Conservation (phyloP, 495 filamentous ascomycete genomes). For the Cetradonia linearis region DNA sequence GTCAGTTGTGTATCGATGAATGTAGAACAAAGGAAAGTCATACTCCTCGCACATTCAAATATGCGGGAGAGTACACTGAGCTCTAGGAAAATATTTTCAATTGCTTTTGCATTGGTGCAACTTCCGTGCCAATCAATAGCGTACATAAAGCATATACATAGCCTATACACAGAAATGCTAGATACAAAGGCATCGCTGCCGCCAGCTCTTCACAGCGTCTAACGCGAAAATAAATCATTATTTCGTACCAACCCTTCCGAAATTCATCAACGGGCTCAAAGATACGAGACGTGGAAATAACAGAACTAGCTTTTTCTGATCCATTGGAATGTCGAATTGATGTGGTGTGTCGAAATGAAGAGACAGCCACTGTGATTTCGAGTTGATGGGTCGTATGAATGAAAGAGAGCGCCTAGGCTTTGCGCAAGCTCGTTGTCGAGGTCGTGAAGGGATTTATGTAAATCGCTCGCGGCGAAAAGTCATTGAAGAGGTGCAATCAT, state of each 20-base stretch:
- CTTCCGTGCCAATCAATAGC: background rate
- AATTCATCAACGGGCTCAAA: background rate
- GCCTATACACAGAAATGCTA: constrained; percentile 1
- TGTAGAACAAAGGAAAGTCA: no score
- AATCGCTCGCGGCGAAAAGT: background rate
- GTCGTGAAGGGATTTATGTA: background rate
- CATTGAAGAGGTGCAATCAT: background rate
- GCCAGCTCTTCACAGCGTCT: constrained; percentile 8
- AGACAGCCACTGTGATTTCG: background rate
- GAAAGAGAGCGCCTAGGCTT: background rate
- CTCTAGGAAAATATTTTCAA: no score
- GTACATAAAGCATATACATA: background rate
- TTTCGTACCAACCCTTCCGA: background rate
- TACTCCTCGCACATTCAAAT: no score
- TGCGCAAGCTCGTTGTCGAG: background rate
- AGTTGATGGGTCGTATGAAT: background rate
- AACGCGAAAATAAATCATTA: constrained; percentile 3
- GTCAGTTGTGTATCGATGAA: no score
- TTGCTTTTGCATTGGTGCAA: background rate
- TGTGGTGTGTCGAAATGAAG: background rate
- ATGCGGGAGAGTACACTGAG: no score
- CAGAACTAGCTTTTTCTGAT: background rate
- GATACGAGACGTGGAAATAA: background rate
- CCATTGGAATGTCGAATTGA: background rate
- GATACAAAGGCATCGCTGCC: constrained; percentile 14